Conservation (phyloP, 495 filamentous ascomycete genomes). For the Pyrenula aspistea region DNA sequence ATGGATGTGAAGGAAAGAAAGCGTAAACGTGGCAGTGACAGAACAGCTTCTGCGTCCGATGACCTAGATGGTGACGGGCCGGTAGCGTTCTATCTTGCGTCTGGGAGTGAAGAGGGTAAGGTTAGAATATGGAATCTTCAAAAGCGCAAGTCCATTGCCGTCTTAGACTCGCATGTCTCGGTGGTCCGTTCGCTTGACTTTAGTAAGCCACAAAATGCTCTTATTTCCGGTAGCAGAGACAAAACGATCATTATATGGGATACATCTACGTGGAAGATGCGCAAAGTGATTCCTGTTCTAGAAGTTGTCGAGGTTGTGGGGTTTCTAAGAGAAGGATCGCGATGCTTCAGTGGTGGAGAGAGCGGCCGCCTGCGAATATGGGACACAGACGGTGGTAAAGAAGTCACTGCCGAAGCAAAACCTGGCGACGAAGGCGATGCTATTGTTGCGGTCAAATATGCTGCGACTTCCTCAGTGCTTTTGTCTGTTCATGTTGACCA, state of each 20-base stretch:
- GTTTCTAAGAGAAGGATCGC: constrained; percentile 55
- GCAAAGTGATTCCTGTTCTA: constrained; percentile 69
- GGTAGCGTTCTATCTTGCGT: constrained; percentile 66
- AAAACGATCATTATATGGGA: constrained; percentile 92
- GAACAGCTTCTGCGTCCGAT: neutral
- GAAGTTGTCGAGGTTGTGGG: constrained; percentile 77
- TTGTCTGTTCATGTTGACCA: constrained; percentile 84
- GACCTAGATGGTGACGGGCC: constrained; percentile 8
- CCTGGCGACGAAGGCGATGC: constrained; percentile 58
- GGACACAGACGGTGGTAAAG: constrained; percentile 60
- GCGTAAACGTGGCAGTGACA: constrained; percentile 13
- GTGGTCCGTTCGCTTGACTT: constrained; percentile 79
- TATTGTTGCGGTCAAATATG: constrained; percentile 60
- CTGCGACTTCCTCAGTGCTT: constrained; percentile 47
- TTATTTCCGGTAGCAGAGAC: constrained; percentile 87
- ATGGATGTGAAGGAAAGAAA: constrained; percentile 23
- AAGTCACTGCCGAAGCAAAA: constrained; percentile 64
- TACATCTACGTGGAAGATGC: constrained; percentile 68
- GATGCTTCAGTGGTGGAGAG: constrained; percentile 78
- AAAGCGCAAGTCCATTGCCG: constrained; percentile 63
- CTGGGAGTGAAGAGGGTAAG: constrained; percentile 85
- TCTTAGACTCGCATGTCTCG: constrained; percentile 84
- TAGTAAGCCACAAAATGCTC: constrained; percentile 54
- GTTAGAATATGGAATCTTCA: constrained; percentile 84
- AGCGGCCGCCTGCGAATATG: constrained; percentile 74